Evolutionary conservation across 2,329 filamentous ascomycete species (phyloP), one percentile per base, ranked within the genome.

Genomic region (Dendryphion nanum): DNA sequence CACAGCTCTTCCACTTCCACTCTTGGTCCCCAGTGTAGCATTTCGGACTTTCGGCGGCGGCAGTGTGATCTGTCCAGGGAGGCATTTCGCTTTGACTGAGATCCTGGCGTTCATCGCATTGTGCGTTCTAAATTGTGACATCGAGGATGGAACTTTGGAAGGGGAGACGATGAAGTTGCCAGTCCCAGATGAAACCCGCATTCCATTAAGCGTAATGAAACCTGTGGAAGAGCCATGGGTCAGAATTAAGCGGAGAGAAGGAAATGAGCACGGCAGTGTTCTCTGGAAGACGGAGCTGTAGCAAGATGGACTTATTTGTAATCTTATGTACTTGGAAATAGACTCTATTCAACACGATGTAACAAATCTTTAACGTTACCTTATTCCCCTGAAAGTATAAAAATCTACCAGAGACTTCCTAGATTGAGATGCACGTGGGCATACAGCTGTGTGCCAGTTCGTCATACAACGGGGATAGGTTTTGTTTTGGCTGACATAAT

Each of bases 41-140:
- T 61, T 55, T 30, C 37, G 57, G 5, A 48, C 41, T 1, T 63
- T 63, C 35, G 59, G 60, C 6, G 60, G 61, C 4, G 60, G 59
- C 0, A 44, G 35, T 18, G 50, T 52, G 1, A 42, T 63, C 2
- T 64, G 60, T 44, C 61, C 61, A 3, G 61, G 61, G 3, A 42
- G 59, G 4, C 57, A 63, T 35, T 63, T 64, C 39, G 57, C 61
- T 1, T 51, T 41, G 30, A 57, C 33, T 5, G 59, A 64, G 41
- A 57, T 64, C 23, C 19, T 61, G 23, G 47, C 45, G 1, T 43
- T 59, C 16, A 51, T 55, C 3, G 42, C 60, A 6, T 41, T 58
- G 34, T 42, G 60, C 21, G 40, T 61, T 5, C 13, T 48, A 21
- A 40, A 53, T 15, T 60, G 57, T 42, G 58, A 65, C 38, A 31